These are phyloP conservation scores for Pyrus hybrid DNA, from an alignment of 331 rosid species.

Conservation along the genomic window DNA sequence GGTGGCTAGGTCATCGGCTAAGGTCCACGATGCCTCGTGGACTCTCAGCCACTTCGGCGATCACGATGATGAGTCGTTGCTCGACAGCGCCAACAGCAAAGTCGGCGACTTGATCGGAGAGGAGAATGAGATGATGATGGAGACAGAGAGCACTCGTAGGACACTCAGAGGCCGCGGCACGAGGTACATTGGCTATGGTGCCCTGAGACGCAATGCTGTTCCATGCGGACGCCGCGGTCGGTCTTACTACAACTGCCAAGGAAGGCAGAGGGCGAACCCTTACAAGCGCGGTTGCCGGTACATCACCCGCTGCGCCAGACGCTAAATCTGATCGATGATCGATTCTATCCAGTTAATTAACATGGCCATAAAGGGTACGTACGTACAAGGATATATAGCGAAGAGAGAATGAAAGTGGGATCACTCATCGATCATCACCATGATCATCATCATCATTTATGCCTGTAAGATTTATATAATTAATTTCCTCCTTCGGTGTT, in stretches of 20 bases:
- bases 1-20: slow-evolving; percentile 21
- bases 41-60: background rate
- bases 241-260: slow-evolving; percentile 35
- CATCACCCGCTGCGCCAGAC: slow-evolving; percentile 32
- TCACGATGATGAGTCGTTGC: background rate
- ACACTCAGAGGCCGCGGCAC: background rate
- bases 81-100: background rate
- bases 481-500: background rate
- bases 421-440: background rate
- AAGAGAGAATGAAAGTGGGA: background rate
- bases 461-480: background rate
- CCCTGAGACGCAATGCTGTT: slow-evolving; percentile 6
- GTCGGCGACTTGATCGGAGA: slow-evolving; percentile 21
- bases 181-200: slow-evolving; percentile 22
- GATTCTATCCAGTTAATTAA: background rate
- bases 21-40: background rate
- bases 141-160: slow-evolving; percentile 10
- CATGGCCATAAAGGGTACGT: background rate
- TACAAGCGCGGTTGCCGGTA: slow-evolving; percentile 34
- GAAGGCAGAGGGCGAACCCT: slow-evolving; percentile 20
- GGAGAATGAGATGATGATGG: slow-evolving; percentile 38
- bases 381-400: slow-evolving; percentile 1
- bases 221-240: slow-evolving; percentile 34
- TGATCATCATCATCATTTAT: background rate
- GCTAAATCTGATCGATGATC: background rate